A percentile compares a stretch with the other conserved stretches of the same genome.
phyloP scores from a whole-genome alignment of 2,329 filamentous ascomycete species.

The Beauveria medogensis region DNA sequence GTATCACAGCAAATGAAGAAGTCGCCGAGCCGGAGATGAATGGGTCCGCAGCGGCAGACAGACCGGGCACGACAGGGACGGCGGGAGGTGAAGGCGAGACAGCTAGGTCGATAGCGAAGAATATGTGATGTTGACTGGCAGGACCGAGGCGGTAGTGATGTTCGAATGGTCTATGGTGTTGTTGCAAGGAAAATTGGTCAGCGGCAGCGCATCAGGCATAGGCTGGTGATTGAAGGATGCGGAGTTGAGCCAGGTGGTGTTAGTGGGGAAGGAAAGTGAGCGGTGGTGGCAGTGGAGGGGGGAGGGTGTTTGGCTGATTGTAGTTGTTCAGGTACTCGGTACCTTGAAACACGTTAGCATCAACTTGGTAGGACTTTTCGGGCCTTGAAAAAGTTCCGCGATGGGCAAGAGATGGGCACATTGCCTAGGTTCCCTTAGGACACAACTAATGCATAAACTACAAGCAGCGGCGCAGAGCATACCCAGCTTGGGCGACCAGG shows the following conservation, averaged over 20 bases:
- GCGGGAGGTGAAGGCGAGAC: background rate
- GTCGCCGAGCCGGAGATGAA: conserved; percentile 4
- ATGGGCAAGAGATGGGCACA: too few species aligned
- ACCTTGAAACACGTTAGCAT: too few species aligned
- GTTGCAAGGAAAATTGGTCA: background rate
- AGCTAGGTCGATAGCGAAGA: background rate
- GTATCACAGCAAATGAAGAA: conserved; percentile 2
- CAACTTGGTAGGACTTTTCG: too few species aligned
- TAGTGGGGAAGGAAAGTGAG: background rate
- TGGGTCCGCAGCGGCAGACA: background rate
- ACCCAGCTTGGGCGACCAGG: too few species aligned
- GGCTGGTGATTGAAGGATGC: background rate
- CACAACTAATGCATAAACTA: too few species aligned
- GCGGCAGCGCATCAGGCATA: background rate
- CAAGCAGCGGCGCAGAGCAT: too few species aligned
- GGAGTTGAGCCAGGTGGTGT: background rate
- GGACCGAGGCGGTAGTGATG: background rate
- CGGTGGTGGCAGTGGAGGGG: background rate
- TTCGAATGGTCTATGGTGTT: background rate
- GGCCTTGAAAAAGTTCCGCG: too few species aligned
- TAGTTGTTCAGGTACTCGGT: background rate
- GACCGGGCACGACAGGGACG: background rate
- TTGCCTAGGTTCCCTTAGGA: too few species aligned
- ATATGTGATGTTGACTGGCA: background rate
- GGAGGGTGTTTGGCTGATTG: background rate